Percentiles rank a stretch among this genome's conserved stretches.
Evolutionary conservation across 2,329 filamentous ascomycete genomes (phyloP).

Genomic region (Apiospora koreana): DNA sequence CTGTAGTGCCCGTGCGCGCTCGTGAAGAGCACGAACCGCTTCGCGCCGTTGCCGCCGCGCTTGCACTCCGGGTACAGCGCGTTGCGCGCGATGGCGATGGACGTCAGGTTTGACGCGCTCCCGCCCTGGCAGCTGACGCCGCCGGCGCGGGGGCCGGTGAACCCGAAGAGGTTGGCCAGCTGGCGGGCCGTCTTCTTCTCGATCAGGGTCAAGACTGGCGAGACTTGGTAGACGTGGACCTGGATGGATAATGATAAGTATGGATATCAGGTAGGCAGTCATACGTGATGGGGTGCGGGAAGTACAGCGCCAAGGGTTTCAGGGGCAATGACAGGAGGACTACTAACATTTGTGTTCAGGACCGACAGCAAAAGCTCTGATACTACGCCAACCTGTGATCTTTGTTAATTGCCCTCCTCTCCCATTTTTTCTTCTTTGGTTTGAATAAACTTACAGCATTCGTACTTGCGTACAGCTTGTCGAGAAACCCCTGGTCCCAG

Average conservation of each 20-base stretch:
- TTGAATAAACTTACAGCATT: slow-evolving; percentile 62
- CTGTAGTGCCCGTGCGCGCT: slow-evolving; percentile 91
- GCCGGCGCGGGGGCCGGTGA: slow-evolving; percentile 66
- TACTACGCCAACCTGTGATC: slow-evolving; percentile 69
- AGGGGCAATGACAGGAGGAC: not conserved
- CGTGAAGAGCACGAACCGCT: slow-evolving; percentile 82
- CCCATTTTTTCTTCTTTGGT: not conserved
- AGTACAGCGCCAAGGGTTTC: not conserved
- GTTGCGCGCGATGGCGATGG: slow-evolving; percentile 79
- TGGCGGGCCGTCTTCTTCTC: slow-evolving; percentile 79
- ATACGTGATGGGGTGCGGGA: not conserved
- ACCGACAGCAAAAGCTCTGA: slow-evolving; percentile 82
- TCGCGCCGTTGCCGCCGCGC: slow-evolving; percentile 63
- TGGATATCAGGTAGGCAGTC: not conserved
- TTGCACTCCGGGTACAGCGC: slow-evolving; percentile 81
- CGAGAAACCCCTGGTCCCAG: slow-evolving; percentile 96
- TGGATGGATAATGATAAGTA: slow-evolving; percentile 27
- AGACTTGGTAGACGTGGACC: slow-evolving; percentile 92
- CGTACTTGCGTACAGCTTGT: slow-evolving; percentile 91
- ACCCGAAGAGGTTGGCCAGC: slow-evolving; percentile 76
- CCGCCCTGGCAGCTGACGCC: slow-evolving; percentile 65
- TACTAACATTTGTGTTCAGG: slow-evolving; percentile 82
- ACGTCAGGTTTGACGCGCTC: slow-evolving; percentile 68
- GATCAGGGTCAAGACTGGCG: slow-evolving; percentile 81
- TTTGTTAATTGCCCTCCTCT: not conserved